Conservation (phyloP, 306 rosid genomes). For the Pyrus pyrifolia region DNA sequence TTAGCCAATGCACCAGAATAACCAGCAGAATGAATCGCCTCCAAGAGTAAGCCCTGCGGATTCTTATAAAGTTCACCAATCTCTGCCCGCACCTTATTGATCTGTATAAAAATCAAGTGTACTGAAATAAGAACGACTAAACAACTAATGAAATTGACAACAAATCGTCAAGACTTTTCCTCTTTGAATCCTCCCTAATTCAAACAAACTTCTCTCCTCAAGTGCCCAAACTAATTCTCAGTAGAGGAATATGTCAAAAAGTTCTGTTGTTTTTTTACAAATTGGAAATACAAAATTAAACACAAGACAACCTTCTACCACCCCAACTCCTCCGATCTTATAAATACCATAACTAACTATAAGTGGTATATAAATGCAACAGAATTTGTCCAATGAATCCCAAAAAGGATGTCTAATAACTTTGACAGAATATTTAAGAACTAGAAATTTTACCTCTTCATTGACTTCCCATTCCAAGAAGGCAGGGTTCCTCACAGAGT, state of each 20-base stretch:
- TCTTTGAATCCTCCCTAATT: background rate
- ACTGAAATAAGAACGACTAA: conserved; percentile 17
- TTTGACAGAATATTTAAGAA: background rate
- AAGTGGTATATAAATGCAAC: background rate
- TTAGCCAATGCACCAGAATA: conserved; percentile 84
- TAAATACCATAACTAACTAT: background rate
- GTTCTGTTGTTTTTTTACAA: background rate
- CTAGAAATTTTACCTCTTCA: conserved; percentile 66
- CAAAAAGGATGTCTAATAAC: background rate
- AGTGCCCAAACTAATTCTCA: background rate
- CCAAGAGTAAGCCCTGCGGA: conserved; percentile 92
- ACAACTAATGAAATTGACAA: background rate
- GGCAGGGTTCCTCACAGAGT: conserved; percentile 78
- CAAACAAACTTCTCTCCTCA: background rate
- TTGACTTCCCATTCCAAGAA: conserved; percentile 95
- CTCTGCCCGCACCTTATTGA: conserved; percentile 69
- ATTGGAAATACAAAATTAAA: background rate
- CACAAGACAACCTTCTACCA: background rate
- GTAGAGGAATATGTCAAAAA: background rate
- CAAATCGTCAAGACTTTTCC: background rate
- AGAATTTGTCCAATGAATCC: background rate
- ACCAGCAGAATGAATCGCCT: conserved; percentile 92
- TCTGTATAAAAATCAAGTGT: conserved; percentile 37
- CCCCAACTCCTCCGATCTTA: background rate
- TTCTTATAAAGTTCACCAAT: conserved; percentile 71